Evolutionary conservation across 2,329 filamentous ascomycete genomes (phyloP), one percentile per base, ranked within the genome.

Genomic region (Fusarium neocosmosporiellum): DNA sequence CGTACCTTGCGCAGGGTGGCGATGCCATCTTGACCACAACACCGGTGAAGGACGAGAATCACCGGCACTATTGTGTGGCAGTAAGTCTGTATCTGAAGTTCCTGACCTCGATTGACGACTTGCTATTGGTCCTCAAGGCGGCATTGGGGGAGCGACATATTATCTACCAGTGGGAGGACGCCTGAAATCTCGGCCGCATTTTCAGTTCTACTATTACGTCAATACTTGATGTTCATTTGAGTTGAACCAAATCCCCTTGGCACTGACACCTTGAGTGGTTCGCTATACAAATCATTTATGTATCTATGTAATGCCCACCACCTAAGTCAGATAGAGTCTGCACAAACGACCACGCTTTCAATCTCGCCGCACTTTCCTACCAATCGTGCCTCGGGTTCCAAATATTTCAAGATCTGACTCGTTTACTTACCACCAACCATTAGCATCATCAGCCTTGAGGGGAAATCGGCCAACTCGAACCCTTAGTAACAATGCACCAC

Each of bases 1-100:
- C 72, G 8, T 81, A 78, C 37, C 65, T 67, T 7, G 16, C 36
- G 1, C 61, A 71, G 7, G 66, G 73, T 5, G 64, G 77, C 1
- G 67, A 79, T 14, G 67, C 80, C 1, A 68, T 79, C 3, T 57
- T 86, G 22, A 83, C 67, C 13, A 78, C 69, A 1, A 72, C 80
- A 0, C 65, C 83, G 9, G 78, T 85, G 1, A 76, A 80, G 9
- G 83, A 86, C 55, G 82, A 84, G 58, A 73, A 83, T 3, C 86
- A 86, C 46, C 79, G 86, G 5, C 78, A 80, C 18, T 87, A 85
- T 69, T 87, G 85, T 41, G 84, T 86, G 7, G 85, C 83, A 1
- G 61, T 87, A 18, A 84, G 81, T 10, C 72, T 83, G 4, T 86
- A 86, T 61, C 64, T 87, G 4, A 82, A 81, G 59, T 84, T 87